phyloP scores from a whole-genome alignment of 768 basidiomycete species.

The Boletus vinaceobasis region DNA sequence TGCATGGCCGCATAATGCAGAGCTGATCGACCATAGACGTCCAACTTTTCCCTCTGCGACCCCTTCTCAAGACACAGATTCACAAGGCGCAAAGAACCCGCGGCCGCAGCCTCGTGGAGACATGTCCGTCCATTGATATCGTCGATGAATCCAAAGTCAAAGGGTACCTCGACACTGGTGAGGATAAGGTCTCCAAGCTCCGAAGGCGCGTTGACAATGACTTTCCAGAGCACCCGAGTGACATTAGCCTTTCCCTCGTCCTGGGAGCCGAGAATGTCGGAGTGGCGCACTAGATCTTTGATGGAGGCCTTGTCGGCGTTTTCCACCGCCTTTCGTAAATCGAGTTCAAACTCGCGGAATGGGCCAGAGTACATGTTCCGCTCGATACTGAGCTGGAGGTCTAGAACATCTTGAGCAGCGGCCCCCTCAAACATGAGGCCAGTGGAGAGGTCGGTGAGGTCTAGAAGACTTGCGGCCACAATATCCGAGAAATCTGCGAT shows the following conservation, averaged over 20 bases:
- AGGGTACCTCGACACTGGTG: conserved; percentile 58
- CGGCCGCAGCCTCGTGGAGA: conserved; percentile 89
- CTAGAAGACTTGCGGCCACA: conserved; percentile 77
- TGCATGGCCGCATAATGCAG: conserved; percentile 97
- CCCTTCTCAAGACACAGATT: conserved; percentile 73
- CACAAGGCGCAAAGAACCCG: conserved; percentile 75
- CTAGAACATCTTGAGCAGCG: conserved; percentile 71
- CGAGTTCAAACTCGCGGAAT: conserved; percentile 85
- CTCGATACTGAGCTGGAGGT: conserved; percentile 67
- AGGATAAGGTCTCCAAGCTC: conserved; percentile 75
- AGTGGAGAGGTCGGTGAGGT: conserved; percentile 71
- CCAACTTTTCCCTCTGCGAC: conserved; percentile 68
- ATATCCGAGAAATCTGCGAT: conserved; percentile 94
- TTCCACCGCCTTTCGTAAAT: conserved; percentile 74
- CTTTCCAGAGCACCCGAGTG: conserved; percentile 93
- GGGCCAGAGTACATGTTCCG: conserved; percentile 62
- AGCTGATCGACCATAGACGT: conserved; percentile 90
- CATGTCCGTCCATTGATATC: conserved; percentile 96
- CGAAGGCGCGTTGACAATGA: conserved; percentile 74
- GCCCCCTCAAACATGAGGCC: conserved; percentile 77
- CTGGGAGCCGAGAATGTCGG: conserved; percentile 62
- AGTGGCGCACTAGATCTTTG: conserved; percentile 65
- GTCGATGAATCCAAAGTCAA: conserved; percentile 91
- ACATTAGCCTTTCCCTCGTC: conserved; percentile 63
- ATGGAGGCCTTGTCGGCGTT: conserved; percentile 58